Percentiles rank a stretch among this genome's conserved stretches.
phyloP scores from a whole-genome alignment of 2,329 filamentous ascomycete species.

The Colletotrichum incanum region DNA sequence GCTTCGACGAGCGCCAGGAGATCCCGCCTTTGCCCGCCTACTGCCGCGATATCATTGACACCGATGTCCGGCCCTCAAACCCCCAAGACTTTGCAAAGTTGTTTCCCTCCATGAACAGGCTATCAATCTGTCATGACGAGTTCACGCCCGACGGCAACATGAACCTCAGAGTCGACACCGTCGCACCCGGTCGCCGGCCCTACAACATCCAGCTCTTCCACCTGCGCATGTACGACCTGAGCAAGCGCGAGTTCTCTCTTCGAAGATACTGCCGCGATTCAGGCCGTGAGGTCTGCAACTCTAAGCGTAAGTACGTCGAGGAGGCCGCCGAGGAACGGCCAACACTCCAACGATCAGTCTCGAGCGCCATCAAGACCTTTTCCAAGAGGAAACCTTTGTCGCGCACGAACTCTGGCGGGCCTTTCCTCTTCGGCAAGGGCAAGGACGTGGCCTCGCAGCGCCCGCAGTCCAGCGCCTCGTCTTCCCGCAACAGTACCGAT shows the following conservation, averaged over 20 bases:
- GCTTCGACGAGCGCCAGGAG: slow-evolving; percentile 48
- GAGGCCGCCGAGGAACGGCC: slow-evolving; percentile 60
- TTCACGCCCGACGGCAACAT: slow-evolving; percentile 93
- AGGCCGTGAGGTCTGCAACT: slow-evolving; percentile 92
- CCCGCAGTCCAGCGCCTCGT: slow-evolving; percentile 55
- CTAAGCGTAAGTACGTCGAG: slow-evolving; percentile 79
- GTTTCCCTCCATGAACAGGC: slow-evolving; percentile 87
- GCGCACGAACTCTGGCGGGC: slow-evolving; percentile 55
- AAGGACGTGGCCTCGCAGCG: slow-evolving; percentile 45
- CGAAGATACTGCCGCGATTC: slow-evolving; percentile 94
- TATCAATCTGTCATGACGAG: slow-evolving; percentile 92
- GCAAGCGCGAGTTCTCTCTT: slow-evolving; percentile 88
- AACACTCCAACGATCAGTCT: slow-evolving; percentile 64
- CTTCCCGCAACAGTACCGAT: slow-evolving; percentile 51
- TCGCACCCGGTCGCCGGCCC: slow-evolving; percentile 76
- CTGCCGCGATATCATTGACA: slow-evolving; percentile 73
- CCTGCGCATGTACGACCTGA: slow-evolving; percentile 93
- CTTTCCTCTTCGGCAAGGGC: slow-evolving; percentile 48
- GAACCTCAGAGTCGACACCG: slow-evolving; percentile 92
- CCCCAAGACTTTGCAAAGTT: slow-evolving; percentile 86
- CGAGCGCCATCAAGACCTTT: slow-evolving; percentile 65
- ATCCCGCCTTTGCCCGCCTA: slow-evolving; percentile 73
- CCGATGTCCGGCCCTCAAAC: slow-evolving; percentile 81
- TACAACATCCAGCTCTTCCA: slow-evolving; percentile 88
- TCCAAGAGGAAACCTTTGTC: slow-evolving; percentile 54